A percentile compares a stretch with the other conserved stretches of the same genome.
These are phyloP conservation scores for Sporothrix pseudoabietina DNA, from an alignment of 2,329 filamentous ascomycete species.

Conservation along the genomic window DNA sequence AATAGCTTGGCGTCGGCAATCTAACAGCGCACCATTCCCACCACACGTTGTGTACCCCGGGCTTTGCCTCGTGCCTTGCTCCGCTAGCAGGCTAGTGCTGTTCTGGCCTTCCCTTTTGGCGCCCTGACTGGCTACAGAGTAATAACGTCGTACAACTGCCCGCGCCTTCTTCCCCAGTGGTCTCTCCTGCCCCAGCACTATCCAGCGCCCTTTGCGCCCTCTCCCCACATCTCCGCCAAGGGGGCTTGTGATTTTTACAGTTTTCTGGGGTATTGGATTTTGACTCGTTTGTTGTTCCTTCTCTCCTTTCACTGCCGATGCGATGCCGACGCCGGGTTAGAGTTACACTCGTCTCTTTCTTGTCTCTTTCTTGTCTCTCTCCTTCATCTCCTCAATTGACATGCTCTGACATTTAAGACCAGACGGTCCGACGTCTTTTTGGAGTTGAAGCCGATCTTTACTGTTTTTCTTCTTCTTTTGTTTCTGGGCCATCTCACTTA, in stretches of 20 bases:
- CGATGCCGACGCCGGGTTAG: conserved; percentile 12
- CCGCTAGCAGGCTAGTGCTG: neutral
- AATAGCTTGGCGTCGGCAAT: neutral
- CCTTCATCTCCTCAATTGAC: neutral
- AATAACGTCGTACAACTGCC: neutral
- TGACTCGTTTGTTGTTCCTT: neutral
- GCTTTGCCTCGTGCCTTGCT: neutral
- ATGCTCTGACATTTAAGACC: conserved; percentile 22
- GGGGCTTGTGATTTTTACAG: neutral
- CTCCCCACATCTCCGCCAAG: conserved; percentile 5
- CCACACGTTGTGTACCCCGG: neutral
- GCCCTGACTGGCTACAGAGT: too few species aligned
- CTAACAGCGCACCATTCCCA: neutral
- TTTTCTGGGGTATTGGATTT: conserved; percentile 1
- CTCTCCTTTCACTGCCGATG: neutral
- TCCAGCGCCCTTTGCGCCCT: neutral
- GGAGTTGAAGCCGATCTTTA: conserved; percentile 1
- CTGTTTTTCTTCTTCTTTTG: neutral
- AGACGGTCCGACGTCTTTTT: neutral
- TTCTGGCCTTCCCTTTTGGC: neutral
- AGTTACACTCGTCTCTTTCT: neutral
- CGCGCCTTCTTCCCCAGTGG: neutral
- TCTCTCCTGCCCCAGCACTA: neutral
- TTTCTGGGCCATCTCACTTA: neutral
- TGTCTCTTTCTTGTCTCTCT: neutral